These are phyloP conservation scores for Candida sakaeoensis DNA, from an alignment of 805 yeast genomes.

Conservation along the genomic window DNA sequence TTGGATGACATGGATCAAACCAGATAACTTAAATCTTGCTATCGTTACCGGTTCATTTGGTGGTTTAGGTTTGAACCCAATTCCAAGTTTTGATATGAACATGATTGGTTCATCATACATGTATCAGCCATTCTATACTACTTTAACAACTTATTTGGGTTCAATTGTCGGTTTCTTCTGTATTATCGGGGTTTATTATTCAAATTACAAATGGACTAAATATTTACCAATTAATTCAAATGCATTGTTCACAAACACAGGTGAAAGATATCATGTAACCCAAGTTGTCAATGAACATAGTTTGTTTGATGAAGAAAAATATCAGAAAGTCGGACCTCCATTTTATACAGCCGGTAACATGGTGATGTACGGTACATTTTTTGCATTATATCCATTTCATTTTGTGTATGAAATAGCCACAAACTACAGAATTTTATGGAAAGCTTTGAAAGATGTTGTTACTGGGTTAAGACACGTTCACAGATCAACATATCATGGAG, in stretches of 20 bases:
- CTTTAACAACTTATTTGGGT: constrained; percentile 31
- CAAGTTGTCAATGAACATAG: constrained; percentile 38
- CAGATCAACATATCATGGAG: constrained; percentile 13
- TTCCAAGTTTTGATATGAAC: constrained; percentile 54
- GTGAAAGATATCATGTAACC: constrained; percentile 40
- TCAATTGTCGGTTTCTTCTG: constrained; percentile 14
- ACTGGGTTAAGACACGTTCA: constrained; percentile 9
- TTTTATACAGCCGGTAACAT: constrained; percentile 27
- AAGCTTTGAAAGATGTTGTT: constrained; percentile 12
- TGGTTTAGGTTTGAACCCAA: constrained; percentile 55
- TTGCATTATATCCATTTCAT: constrained; percentile 26
- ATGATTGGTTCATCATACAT: constrained; percentile 20
- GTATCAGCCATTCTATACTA: constrained; percentile 35
- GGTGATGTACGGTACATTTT: constrained; percentile 24
- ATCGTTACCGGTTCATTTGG: constrained; percentile 42
- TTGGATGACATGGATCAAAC: constrained; percentile 61
- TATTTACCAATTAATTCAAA: constrained; percentile 41
- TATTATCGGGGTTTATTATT: constrained; percentile 19
- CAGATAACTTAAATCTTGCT: constrained; percentile 46
- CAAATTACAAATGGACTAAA: constrained; percentile 22
- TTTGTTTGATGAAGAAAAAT: constrained; percentile 20
- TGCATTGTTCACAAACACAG: constrained; percentile 46
- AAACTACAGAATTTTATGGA: constrained; percentile 12
- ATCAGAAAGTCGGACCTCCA: constrained; percentile 25
- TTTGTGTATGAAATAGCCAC: constrained; percentile 12